phyloP scores from a whole-genome alignment of 208 protist genomes.

The Leishmania aethiopica region DNA sequence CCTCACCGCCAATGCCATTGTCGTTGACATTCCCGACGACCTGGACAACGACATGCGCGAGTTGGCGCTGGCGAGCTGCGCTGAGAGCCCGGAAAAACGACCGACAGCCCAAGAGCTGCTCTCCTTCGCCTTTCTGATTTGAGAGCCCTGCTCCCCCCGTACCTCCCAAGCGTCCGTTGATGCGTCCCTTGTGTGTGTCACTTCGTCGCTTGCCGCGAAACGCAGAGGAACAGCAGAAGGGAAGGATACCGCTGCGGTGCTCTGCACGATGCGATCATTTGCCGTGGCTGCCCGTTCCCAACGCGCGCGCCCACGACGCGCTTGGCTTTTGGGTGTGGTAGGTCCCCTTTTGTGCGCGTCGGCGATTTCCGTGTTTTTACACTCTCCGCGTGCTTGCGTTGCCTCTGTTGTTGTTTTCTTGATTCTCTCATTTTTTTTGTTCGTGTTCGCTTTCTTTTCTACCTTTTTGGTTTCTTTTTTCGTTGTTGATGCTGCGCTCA shows the following conservation, averaged over 20 bases:
- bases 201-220: background rate
- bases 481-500: background rate
- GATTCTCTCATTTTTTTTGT: background rate
- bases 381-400: background rate
- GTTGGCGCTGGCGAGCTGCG: conserved; percentile 57
- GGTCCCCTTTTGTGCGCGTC: background rate
- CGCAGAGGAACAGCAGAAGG: too few species aligned
- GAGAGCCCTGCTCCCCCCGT: background rate
- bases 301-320: background rate
- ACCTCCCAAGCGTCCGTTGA: background rate
- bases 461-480: background rate
- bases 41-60: conserved; percentile 54
- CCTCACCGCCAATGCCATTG: conserved; percentile 50
- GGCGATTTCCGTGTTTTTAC: background rate
- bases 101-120: conserved; percentile 60
- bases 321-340: conserved; percentile 6
- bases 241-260: background rate
- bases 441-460: background rate
- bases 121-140: conserved; percentile 59
- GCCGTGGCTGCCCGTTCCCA: conserved; percentile 13
- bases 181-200: background rate
- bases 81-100: conserved; percentile 51
- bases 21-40: conserved; percentile 57
- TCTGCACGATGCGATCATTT: background rate
- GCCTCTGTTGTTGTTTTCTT: background rate